Evolutionary conservation across 495 filamentous ascomycete genomes (phyloP).

Genomic region (Polyplosphaeria fusca): DNA sequence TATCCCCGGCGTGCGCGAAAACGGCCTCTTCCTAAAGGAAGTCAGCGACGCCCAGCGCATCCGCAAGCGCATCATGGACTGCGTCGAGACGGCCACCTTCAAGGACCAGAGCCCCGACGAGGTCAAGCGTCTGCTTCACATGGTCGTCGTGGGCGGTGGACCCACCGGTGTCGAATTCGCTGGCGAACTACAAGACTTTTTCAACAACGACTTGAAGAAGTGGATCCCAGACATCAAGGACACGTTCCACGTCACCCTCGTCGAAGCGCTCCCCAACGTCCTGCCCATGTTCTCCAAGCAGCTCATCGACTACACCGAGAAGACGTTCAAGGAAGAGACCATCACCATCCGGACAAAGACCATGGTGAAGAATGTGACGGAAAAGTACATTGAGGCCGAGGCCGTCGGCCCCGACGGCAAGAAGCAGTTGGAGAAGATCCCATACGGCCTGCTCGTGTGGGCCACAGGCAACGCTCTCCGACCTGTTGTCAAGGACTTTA

Average conservation of each 20-base stretch:
- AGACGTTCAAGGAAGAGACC: constrained; percentile 96
- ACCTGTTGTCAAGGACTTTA: constrained; percentile 81
- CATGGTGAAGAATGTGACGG: constrained; percentile 95
- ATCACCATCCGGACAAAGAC: constrained; percentile 98
- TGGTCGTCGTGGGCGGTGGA: constrained; percentile 98
- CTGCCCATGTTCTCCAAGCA: constrained; percentile 99
- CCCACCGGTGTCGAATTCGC: constrained; percentile 98
- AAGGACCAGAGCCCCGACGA: constrained; percentile 93
- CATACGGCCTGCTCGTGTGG: constrained; percentile 97
- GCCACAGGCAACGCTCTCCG: constrained; percentile 95
- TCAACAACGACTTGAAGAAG: constrained; percentile 94
- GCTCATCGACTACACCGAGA: constrained; percentile 98
- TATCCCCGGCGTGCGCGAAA: constrained; percentile 89
- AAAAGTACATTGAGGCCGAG: constrained; percentile 92
- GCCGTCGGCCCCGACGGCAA: constrained; percentile 78
- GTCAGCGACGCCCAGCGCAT: constrained; percentile 93
- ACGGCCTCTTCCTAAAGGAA: constrained; percentile 98
- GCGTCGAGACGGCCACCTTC: constrained; percentile 96
- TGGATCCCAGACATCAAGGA: constrained; percentile 93
- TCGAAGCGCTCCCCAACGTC: constrained; percentile 97
- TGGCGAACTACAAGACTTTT: constrained; percentile 97
- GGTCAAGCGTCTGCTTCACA: constrained; percentile 90
- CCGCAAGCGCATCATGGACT: constrained; percentile 99
- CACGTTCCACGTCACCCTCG: constrained; percentile 93
- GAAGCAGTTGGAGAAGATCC: constrained; percentile 75